Evolutionary conservation across 345 rosid genomes (phyloP), one percentile per base, ranked within the genome.

Genomic region (Capsella bursapastoris): DNA sequence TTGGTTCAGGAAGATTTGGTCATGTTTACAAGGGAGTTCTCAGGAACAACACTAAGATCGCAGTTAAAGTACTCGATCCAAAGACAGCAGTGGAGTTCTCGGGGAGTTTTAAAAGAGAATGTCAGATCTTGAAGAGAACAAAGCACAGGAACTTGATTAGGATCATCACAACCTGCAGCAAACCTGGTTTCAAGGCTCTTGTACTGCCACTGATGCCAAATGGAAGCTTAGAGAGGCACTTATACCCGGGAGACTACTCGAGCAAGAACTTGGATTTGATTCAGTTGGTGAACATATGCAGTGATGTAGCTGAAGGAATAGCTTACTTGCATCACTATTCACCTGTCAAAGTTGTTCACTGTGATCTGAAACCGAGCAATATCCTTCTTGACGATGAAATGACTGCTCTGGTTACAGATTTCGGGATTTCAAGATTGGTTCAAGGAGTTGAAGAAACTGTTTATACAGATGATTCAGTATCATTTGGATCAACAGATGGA

Each of bases 291-390:
- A 81, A 83, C 77, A 90, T 95, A 6, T 87, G 93, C 49, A 79
- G 77, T 10, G 96, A 91, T 78, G 99, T 95, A 3, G 96, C 99
- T 0, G 97, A 91, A 80, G 98, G 88, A 6, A 47, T 90, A 48
- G 93, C 93, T 37, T 95, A 95, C 77, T 78, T 91, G 77, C 97
- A 95, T 79, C 96, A 91, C 55, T 76, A 85, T 22, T 89, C 97
- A 34, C 96, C 97, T 0, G 93, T 87, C 12, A 88, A 83, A 83
- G 96, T 95, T 13, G 88, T 91, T 73, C 99, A 95, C 65, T 95
- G 99, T 69, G 99, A 95, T 81, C 90, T 95, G 12, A 95, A 95
- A 74, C 99, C 97, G 0, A 90, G 97, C 85, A 95, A 91, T 50
- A 87, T 95, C 68, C 96, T 95, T 68, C 97, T 90, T 11, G 97